phyloP scores from a whole-genome alignment of 306 rosid genomes.

The Vicia sativa region DNA sequence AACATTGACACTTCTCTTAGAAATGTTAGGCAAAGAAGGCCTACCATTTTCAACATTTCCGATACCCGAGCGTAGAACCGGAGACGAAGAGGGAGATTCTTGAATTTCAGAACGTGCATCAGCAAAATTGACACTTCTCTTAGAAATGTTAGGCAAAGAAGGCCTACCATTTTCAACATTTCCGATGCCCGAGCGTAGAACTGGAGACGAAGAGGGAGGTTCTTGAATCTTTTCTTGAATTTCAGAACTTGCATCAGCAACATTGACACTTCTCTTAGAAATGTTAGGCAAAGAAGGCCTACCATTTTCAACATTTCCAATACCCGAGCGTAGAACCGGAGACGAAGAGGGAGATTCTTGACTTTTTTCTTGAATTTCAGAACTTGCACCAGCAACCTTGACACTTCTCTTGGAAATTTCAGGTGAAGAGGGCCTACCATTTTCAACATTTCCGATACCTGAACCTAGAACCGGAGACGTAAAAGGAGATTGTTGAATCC shows the following conservation, averaged over 20 bases:
- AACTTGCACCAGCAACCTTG: conserved; percentile 39
- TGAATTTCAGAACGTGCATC: conserved; percentile 39
- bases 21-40: conserved; percentile 35
- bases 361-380: conserved; percentile 43
- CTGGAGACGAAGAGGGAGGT: conserved; percentile 37
- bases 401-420: conserved; percentile 35
- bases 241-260: conserved; percentile 39
- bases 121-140: conserved; percentile 40
- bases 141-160: conserved; percentile 37
- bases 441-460: conserved; percentile 27
- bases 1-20: conserved; percentile 39
- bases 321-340: conserved; percentile 28
- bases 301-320: conserved; percentile 30
- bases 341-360: conserved; percentile 37
- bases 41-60: conserved; percentile 33
- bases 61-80: conserved; percentile 23
- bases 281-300: conserved; percentile 32
- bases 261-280: conserved; percentile 40
- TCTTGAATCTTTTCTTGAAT: conserved; percentile 40
- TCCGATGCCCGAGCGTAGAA: conserved; percentile 30
- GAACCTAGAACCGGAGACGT: conserved; percentile 36
- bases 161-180: conserved; percentile 27
- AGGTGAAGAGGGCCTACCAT: conserved; percentile 34
- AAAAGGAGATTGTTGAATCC: conserved; percentile 30
- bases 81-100: conserved; percentile 26